Evolutionary conservation across 768 basidiomycete genomes (phyloP), one percentile per base, ranked within the genome.

Genomic region (Cystofilobasidium ferigula): DNA sequence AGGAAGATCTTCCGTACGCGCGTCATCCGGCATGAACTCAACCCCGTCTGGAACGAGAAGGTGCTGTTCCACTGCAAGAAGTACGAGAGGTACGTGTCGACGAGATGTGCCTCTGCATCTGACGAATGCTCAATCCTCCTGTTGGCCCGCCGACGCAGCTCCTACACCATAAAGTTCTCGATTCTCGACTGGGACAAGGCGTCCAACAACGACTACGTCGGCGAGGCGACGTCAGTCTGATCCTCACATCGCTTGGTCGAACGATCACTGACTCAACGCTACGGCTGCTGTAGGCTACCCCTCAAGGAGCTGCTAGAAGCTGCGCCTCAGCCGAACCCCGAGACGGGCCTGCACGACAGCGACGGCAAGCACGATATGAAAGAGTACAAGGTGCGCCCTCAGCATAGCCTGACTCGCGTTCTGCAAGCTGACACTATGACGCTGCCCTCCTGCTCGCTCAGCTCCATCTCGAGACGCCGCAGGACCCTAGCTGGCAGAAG

Each of bases 141-240:
- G 40, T 20, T 10, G 10, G 10, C 40, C 20, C 40, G 10, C 40
- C 40, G 10, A 10, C 20, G 40, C 30, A 54, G 51, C 30, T 51
- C 47, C 1, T 57, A 84, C 79, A 82, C 85, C 62, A 79, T 91
- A 10, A 84, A 89, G 70, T 83, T 95, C 59, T 82, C 84, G 0
- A 84, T 99, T 2, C 84, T 92, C 58, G 94, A 99, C 74, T 99
- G 94, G 94, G 94, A 98, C 77, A 97, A 97, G 76, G 81, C 76
- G 22, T 73, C 73, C 8, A 75, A 75, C 1, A 95, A 98, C 73
- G 94, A 97, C 74, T 82, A 86, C 70, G 84, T 99, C 40, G 92
- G 92, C 22, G 87, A 89, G 62, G 84, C 82, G 2, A 78, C 77
- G 7, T 81, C 28, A 26, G 62, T 22, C 38, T 9, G 14, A n/a